Base-by-base conservation (phyloP, 805 yeast genomes). In the Cyberlindnera maclurae region DNA sequence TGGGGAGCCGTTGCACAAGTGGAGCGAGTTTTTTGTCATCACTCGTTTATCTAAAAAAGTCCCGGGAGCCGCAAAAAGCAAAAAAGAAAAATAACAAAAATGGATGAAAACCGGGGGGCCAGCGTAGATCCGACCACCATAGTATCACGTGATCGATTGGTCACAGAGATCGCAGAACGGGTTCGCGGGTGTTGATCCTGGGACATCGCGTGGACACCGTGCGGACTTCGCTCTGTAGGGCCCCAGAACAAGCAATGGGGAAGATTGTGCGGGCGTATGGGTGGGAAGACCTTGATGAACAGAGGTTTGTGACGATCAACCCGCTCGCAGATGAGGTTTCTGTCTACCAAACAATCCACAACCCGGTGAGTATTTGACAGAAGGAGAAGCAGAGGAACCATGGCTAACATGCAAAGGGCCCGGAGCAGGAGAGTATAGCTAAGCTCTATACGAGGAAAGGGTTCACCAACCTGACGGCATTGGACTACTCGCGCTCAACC, bases 301-400 rank as follows among this genome's bases (percentile, higher is more conserved):
- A 55, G 41, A 42, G 46, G 2, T 54, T 51, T 26, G 41, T 55
- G 26, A 46, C 58, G 4, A 52, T 55, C 27, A 81, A 77, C 46
- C 93, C 95, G 2, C 70, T 84, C 22, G 79, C 94, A 3, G 96
- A 88, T 55, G 90, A 82, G 49, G 79, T 86, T 3, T 63, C 81
- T 0, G 66, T 84, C 10, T 81, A 79, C 51, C 74, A 72, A 45
- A 77, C 83, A 0, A 40, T 41, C 15, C 63, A 71, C 45, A 64
- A 65, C 26, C 53, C 55, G 11, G 52, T 38, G 28, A 47, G 53
- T 45, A 5, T 17, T 12, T 24, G 28, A 26, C 7, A 6, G 15
- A 22, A 5, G 13, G 16, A 28, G 8, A 20, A 20, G 8, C 24
- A 20, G 24, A 20, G n/a, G n/a, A n/a, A n/a, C 3, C 8, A 17